phyloP scores from a whole-genome alignment of 331 rosid species.

The Arachis monticola region DNA sequence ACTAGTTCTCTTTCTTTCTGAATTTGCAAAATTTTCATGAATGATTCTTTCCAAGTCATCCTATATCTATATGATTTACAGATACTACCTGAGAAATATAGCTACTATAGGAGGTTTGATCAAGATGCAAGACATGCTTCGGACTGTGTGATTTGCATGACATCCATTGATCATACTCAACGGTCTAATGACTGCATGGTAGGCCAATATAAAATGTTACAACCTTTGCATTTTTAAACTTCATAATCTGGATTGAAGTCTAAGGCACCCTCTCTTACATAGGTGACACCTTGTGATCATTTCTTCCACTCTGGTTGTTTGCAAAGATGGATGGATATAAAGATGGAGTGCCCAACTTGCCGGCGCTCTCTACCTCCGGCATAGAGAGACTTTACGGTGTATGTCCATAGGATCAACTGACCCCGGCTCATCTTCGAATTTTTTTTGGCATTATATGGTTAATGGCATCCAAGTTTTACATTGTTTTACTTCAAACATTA shows the following conservation, averaged over 20 bases:
- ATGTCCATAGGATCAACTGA: constrained; percentile 63
- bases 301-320: constrained; percentile 95
- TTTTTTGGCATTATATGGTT: constrained; percentile 51
- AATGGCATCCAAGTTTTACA: constrained; percentile 39
- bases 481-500: background rate
- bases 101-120: constrained; percentile 78
- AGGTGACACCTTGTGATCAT: constrained; percentile 99
- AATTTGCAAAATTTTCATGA: constrained; percentile 31
- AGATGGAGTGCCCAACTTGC: constrained; percentile 99
- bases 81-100: constrained; percentile 98
- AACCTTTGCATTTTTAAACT: constrained; percentile 9
- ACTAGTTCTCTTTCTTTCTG: constrained; percentile 9
- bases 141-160: constrained; percentile 98
- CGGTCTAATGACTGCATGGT: constrained; percentile 94
- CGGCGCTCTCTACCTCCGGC: constrained; percentile 96
- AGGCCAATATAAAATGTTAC: constrained; percentile 17
- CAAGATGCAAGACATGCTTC: constrained; percentile 64
- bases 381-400: constrained; percentile 50
- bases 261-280: constrained; percentile 35
- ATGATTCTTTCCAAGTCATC: constrained; percentile 26
- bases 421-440: constrained; percentile 53
- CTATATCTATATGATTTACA: constrained; percentile 44
- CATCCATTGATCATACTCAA: constrained; percentile 66
- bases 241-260: constrained; percentile 35
- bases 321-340: constrained; percentile 99